Conservation (phyloP, 2,329 filamentous ascomycete species). For the Ustulina deusta region DNA sequence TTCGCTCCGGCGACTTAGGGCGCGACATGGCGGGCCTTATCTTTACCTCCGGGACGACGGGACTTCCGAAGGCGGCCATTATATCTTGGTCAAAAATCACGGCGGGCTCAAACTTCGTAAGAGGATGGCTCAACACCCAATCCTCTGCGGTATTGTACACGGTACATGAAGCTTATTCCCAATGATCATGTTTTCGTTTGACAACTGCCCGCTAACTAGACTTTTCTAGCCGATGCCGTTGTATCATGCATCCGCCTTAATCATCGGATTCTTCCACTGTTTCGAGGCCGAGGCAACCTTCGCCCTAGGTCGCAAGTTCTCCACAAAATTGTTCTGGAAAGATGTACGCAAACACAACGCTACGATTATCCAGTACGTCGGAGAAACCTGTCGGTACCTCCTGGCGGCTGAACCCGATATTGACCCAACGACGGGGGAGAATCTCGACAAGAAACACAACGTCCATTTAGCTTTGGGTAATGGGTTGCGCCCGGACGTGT, state of each 20-base stretch:
- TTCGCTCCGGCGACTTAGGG: constrained; percentile 62
- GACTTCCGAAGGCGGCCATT: constrained; percentile 83
- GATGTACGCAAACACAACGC: constrained; percentile 78
- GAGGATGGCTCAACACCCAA: constrained; percentile 68
- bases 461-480: constrained; percentile 86
- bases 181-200: neutral
- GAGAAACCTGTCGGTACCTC: constrained; percentile 87
- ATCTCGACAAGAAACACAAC: constrained; percentile 77
- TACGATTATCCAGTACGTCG: constrained; percentile 87
- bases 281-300: constrained; percentile 73
- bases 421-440: constrained; percentile 73
- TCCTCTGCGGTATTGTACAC: constrained; percentile 79
- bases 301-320: constrained; percentile 82
- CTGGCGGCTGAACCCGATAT: constrained; percentile 73
- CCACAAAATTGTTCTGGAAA: constrained; percentile 79
- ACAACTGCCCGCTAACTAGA: constrained; percentile 16
- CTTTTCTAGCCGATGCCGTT: constrained; percentile 81
- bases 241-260: constrained; percentile 82
- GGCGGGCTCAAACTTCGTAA: constrained; percentile 64
- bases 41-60: constrained; percentile 88
- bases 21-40: constrained; percentile 78
- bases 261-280: constrained; percentile 75
- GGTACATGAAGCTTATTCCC: constrained; percentile 56
- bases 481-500: constrained; percentile 85
- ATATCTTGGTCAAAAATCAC: constrained; percentile 78